Base-by-base conservation (phyloP, 208 protist species). In the Zelonia costaricensis region DNA sequence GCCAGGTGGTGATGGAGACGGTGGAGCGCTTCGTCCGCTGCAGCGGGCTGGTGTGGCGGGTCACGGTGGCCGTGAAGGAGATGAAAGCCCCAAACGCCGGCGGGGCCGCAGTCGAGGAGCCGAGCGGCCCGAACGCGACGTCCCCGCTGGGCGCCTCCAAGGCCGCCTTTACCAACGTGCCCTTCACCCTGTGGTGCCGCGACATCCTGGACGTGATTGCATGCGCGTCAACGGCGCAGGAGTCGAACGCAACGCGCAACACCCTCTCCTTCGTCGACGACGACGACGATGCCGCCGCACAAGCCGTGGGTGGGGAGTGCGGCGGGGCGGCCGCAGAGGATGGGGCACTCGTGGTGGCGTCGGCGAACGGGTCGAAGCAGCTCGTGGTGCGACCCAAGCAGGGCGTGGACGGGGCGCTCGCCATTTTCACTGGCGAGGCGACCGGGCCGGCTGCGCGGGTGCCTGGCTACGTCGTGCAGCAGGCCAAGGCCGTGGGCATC, bases 1-100 rank as follows among this genome's bases (percentile, higher is more conserved):
- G 90, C 39, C 91, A 91, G 54, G 80, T 95, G 25, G 75, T 85
- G 33, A 69, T 95, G 48, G 86, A 93, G 52, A 95, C 90, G 8
- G 78, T 92, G 28, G 90, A 92, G 62, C 84, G 87, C 59, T 95
- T 82, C 62, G 52, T 95, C n/a, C 90, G 91, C 53, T 79, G 93
- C 75, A 92, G 80, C 52, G 90, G 90, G 33, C 71, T 89, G 15
- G 74, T 95, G 30, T 95, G 90, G 90, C 65, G 70, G 27, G 86
- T 82, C 20, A 88, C 72, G 28, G 75, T 92, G 62, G 82, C 78
- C 22, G 74, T 86, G 10, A 46, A 25, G 30, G 49, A 45, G 18
- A 27, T 36, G n/a, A n/a, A n/a, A n/a, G n/a, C n/a, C n/a, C n/a
- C n/a, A n/a, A n/a, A n/a, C n/a, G n/a, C n/a, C 10, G 44, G 33